Conservation (phyloP, 164 flowering plant species). For the Warburgia ugandensis region DNA sequence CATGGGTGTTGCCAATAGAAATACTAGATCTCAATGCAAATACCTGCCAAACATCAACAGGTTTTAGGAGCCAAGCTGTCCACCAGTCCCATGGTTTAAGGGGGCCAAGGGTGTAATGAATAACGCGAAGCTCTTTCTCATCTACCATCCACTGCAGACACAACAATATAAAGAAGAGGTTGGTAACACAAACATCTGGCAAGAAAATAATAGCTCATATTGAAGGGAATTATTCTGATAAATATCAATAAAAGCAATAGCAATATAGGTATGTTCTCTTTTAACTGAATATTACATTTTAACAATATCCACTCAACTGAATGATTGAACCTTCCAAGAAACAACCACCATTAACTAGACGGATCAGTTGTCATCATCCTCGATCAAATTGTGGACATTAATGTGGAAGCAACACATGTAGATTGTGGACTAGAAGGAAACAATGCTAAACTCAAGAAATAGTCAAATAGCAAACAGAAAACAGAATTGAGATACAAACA, state of each 20-base stretch:
- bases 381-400: no score
- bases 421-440: no score
- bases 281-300: no score
- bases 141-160: conserved; percentile 94
- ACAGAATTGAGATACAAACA: no score
- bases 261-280: no score
- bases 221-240: background rate
- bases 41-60: conserved; percentile 99
- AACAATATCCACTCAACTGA: no score
- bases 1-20: background rate
- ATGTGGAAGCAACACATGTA: no score
- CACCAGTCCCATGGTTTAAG: conserved; percentile 99
- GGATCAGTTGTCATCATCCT: no score
- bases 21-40: background rate
- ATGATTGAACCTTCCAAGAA: no score
- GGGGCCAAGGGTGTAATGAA: conserved; percentile 99
- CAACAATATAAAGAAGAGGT: conserved; percentile 9
- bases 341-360: no score
- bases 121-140: conserved; percentile 82
- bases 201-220: background rate
- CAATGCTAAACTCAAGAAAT: no score
- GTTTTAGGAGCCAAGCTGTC: conserved; percentile 97
- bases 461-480: no score
- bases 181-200: conserved; percentile 4
- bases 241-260: conserved; percentile 1